Conservation (phyloP, 139 green algal genomes). For the Chlorella sp. region DNA sequence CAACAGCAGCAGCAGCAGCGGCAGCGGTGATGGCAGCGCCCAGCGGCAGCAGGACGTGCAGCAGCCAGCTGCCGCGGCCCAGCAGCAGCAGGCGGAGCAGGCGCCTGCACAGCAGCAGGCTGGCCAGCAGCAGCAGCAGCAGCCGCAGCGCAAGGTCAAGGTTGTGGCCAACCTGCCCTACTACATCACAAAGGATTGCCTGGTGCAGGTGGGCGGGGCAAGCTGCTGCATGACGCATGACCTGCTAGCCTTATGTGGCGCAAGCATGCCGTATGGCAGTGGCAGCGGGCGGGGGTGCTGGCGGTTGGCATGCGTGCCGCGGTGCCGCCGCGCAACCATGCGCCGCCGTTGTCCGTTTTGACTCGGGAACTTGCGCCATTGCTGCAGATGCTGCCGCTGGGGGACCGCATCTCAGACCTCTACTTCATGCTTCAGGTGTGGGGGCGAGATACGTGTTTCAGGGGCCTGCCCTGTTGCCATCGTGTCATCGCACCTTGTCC, state of each 20-base stretch:
- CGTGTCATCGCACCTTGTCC: too few species aligned
- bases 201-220: constrained; percentile 43
- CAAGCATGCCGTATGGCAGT: too few species aligned
- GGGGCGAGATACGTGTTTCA: too few species aligned
- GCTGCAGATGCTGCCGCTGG: constrained; percentile 73
- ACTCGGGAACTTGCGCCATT: too few species aligned
- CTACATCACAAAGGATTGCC: constrained; percentile 96
- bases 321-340: too few species aligned
- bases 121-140: constrained; percentile 5
- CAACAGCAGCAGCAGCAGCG: background rate
- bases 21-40: background rate
- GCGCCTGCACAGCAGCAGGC: constrained; percentile 7
- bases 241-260: too few species aligned
- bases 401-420: constrained; percentile 70
- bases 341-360: too few species aligned
- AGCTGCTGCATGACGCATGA: too few species aligned
- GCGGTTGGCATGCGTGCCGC: too few species aligned
- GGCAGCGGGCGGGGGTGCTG: too few species aligned
- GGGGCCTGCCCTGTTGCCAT: too few species aligned
- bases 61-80: background rate
- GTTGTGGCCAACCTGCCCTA: constrained; percentile 97
- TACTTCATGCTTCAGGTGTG: constrained; percentile 80
- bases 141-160: constrained; percentile 50
- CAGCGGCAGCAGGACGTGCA: background rate
- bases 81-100: constrained; percentile 26